Percentiles rank a stretch among this genome's conserved stretches.
phyloP scores from a whole-genome alignment of 2,329 filamentous ascomycete genomes.

The Teratosphaeriaceae sp. region DNA sequence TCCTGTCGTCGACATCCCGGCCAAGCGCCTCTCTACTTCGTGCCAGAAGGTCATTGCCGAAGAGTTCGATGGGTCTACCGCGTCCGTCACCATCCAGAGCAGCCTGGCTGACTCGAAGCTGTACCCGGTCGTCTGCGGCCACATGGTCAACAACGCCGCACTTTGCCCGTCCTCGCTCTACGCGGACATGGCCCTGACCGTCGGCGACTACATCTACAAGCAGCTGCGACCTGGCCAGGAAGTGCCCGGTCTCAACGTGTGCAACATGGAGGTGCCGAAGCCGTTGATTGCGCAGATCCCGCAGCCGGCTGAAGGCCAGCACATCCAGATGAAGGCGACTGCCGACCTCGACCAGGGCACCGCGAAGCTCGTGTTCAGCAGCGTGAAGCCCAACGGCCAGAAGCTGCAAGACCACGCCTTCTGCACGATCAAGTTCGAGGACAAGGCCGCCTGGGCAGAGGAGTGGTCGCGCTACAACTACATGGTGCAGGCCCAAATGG shows the following conservation, averaged over 20 bases:
- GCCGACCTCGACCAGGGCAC: background rate
- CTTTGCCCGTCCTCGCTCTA: constrained; percentile 31
- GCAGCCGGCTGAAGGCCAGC: background rate
- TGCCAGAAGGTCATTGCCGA: constrained; percentile 60
- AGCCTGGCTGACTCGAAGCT: constrained; percentile 43
- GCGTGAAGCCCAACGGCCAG: background rate
- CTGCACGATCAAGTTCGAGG: background rate
- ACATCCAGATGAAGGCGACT: constrained; percentile 6
- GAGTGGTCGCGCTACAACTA: constrained; percentile 1
- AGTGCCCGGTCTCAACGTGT: background rate
- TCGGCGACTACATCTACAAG: constrained; percentile 23
- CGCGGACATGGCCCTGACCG: constrained; percentile 30
- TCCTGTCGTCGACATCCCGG: constrained; percentile 38
- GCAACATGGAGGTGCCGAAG: background rate
- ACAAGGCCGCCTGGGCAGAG: background rate
- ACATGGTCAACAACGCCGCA: constrained; percentile 38
- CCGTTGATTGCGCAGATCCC: constrained; percentile 2
- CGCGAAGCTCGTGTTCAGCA: background rate
- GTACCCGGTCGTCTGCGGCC: constrained; percentile 23
- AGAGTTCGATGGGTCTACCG: constrained; percentile 54
- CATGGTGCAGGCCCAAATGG: background rate
- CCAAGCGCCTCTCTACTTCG: constrained; percentile 54
- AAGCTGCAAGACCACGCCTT: background rate
- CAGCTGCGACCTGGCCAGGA: background rate
- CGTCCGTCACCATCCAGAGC: constrained; percentile 57